A percentile compares a stretch with the other conserved stretches of the same genome.
Conservation (phyloP, 2,329 filamentous ascomycete genomes). For the Ophiostoma sp. region DNA sequence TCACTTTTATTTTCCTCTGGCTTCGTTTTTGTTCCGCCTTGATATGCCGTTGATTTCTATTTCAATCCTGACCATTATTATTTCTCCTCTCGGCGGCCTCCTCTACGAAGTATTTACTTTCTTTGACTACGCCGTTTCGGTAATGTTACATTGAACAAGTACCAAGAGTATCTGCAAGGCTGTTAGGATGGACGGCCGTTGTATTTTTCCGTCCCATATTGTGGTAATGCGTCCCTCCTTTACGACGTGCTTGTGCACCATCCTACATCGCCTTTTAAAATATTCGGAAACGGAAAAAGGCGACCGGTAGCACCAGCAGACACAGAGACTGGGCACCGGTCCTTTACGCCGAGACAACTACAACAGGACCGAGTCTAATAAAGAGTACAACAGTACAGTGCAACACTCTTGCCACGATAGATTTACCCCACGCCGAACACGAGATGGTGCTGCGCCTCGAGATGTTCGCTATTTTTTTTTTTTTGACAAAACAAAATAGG, state of each 20-base stretch:
- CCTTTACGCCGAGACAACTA: not conserved
- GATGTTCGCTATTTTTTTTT: not conserved
- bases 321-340: not conserved
- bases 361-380: not conserved
- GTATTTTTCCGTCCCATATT: not conserved
- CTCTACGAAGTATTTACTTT: not conserved
- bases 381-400: not conserved
- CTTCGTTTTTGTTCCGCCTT: not conserved
- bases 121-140: not conserved
- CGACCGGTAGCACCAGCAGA: conserved; percentile 3
- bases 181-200: not conserved
- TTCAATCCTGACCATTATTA: no score
- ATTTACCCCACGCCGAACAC: not conserved
- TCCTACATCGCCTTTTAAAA: not conserved
- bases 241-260: not conserved
- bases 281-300: not conserved
- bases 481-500: not conserved
- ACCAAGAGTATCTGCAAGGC: not conserved
- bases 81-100: not conserved
- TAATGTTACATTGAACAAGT: not conserved
- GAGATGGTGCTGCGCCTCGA: conserved; percentile 4
- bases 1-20: not conserved
- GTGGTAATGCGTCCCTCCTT: not conserved
- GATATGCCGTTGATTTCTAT: not conserved
- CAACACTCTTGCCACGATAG: not conserved